Evolutionary conservation across 1,284 basidiomycete species (phyloP), one percentile per base, ranked within the genome.

Genomic region (Ceratobasidium sp.): DNA sequence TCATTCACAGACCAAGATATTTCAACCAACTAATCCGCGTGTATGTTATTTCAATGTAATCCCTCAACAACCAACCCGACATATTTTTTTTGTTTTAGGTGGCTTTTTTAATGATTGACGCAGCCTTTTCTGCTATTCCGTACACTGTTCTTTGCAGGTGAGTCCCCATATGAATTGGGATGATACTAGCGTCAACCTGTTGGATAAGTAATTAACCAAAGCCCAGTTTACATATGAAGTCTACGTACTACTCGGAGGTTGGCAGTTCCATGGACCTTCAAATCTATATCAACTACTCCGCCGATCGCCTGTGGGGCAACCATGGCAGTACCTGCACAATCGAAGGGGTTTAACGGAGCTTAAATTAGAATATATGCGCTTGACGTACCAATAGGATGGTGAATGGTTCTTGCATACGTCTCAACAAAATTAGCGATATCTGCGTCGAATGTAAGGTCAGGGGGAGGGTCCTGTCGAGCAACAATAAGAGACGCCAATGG

Each of bases 201-300:
- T 22, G 22, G 50, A 22, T 8, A 25, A 20, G 7, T 31, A 29
- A 31, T 7, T 8, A 32, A 22, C 13, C 10, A 8, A 12, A 22
- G 10, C 45, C 45, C 45, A 47, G n/a, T n/a, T n/a, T n/a, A 27
- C 3, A 50, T 25, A 3, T 25, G 6, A 15, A 34, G 27, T 17
- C 34, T 20, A 32, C 52, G 8, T n/a, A 73, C 74, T 10, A 76
- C 58, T 20, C 72, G 43, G 27, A 76, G 52, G 29, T 72, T 70
- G 0, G 32, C 1, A 12, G 72, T 64, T 12, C 78, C 77, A 38
- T 78, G 73, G n/a, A 79, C 78, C 10, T 49, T 68, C 32, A 79
- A 72, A 53, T 73, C 54, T 1, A 73, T 68, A 64, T 78, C 76
- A 8, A 78, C 72, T 1, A 78, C 75, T 15, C 52, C 52, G 2